phyloP scores from a whole-genome alignment of 2,329 filamentous ascomycete species.

The Trichophyton benhamiae region DNA sequence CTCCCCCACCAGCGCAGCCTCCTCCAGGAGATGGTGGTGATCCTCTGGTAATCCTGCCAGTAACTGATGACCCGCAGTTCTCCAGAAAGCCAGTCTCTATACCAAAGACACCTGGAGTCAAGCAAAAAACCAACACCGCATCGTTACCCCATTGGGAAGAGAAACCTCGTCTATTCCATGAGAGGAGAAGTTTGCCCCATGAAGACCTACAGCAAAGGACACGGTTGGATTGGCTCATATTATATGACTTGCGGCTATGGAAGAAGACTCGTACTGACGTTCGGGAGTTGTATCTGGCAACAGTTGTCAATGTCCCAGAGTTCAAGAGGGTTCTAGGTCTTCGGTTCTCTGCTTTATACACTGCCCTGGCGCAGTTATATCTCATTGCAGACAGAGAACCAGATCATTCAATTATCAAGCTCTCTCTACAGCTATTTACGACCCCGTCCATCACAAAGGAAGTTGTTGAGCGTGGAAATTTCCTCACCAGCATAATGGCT shows the following conservation, averaged over 20 bases:
- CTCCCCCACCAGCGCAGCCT: slow-evolving; percentile 33
- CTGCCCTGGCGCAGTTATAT: slow-evolving; percentile 83
- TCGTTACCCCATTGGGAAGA: slow-evolving; percentile 73
- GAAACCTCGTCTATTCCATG: slow-evolving; percentile 46
- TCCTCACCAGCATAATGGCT: slow-evolving; percentile 85
- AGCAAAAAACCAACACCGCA: slow-evolving; percentile 31
- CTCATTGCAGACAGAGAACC: slow-evolving; percentile 92
- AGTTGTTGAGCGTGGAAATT: slow-evolving; percentile 88
- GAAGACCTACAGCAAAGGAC: slow-evolving; percentile 86
- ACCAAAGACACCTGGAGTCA: slow-evolving; percentile 61
- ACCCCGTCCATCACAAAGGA: slow-evolving; percentile 94
- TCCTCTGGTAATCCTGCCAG: neutral
- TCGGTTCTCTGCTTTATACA: slow-evolving; percentile 91
- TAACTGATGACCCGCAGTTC: slow-evolving; percentile 3
- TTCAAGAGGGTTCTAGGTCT: slow-evolving; percentile 91
- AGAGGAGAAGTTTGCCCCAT: slow-evolving; percentile 53
- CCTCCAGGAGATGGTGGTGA: slow-evolving; percentile 28
- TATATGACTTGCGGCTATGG: slow-evolving; percentile 93
- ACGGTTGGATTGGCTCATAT: slow-evolving; percentile 81
- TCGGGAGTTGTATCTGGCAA: slow-evolving; percentile 88
- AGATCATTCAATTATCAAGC: slow-evolving; percentile 95
- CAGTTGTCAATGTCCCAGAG: slow-evolving; percentile 84
- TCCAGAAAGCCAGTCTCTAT: slow-evolving; percentile 43
- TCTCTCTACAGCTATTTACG: slow-evolving; percentile 91
- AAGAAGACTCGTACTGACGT: slow-evolving; percentile 87